These are phyloP conservation scores for Catunica adiposa DNA, from an alignment of 2,329 filamentous ascomycete genomes.

Conservation along the genomic window DNA sequence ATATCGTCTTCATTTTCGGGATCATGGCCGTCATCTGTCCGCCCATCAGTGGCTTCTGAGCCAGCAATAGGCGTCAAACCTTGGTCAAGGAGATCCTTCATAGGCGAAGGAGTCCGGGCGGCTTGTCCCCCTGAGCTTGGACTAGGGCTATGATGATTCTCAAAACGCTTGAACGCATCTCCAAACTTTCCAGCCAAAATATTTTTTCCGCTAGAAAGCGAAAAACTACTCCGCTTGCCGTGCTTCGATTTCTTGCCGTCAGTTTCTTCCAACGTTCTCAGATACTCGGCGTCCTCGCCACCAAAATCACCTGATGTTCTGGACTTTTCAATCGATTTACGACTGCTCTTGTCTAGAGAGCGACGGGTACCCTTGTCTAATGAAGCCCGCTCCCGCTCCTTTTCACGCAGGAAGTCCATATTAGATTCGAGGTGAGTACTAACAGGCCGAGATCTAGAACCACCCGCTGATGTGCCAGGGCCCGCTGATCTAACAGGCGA, in stretches of 20 bases:
- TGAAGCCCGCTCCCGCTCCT: conserved; percentile 31
- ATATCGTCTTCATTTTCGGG: conserved; percentile 48
- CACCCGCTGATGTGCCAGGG: conserved; percentile 26
- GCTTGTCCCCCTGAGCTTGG: conserved; percentile 19
- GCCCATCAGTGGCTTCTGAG: conserved; percentile 47
- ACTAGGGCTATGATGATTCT: conserved; percentile 30
- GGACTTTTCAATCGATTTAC: conserved; percentile 11
- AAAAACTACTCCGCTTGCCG: conserved; percentile 56
- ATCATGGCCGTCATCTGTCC: conserved; percentile 47
- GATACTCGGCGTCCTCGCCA: conserved; percentile 45
- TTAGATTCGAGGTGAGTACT: conserved; percentile 75
- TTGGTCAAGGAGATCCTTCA: conserved; percentile 32
- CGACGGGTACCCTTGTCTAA: conserved; percentile 10
- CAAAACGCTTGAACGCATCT: conserved; percentile 85
- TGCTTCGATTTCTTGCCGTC: conserved; percentile 43
- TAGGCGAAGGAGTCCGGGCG: conserved; percentile 32
- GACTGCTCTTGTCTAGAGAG: conserved; percentile 12
- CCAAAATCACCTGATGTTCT: conserved; percentile 7
- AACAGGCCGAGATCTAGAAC: conserved; percentile 49
- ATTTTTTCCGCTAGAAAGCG: conserved; percentile 59
- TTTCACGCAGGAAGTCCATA: conserved; percentile 66
- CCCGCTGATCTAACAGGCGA: conserved; percentile 28
- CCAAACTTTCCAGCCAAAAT: conserved; percentile 80
- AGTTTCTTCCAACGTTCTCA: conserved; percentile 57
- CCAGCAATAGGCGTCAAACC: conserved; percentile 56